Conservation (phyloP, 192 early-diverging fungal species). For the Piromyces finnis region DNA sequence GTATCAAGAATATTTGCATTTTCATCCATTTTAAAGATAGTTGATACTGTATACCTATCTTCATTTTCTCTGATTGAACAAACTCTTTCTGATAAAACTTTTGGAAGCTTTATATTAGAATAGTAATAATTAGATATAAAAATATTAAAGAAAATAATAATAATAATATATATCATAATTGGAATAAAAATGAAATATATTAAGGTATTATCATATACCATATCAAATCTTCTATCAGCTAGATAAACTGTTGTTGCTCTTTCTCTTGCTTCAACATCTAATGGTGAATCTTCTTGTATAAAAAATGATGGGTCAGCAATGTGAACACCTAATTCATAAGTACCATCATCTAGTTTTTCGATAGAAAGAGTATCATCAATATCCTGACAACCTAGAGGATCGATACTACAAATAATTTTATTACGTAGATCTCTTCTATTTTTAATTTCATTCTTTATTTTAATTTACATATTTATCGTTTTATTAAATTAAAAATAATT, state of each 20-base stretch:
- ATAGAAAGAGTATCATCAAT: conserved; percentile 66
- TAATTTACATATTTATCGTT: neutral
- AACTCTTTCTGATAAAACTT: conserved; percentile 46
- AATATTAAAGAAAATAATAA: too few relatives aligned
- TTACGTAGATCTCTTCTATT: conserved; percentile 15
- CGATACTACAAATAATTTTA: conserved; percentile 42
- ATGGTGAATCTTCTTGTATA: conserved; percentile 34
- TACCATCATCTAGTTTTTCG: conserved; percentile 17
- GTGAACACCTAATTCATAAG: conserved; percentile 53
- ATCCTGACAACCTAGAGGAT: conserved; percentile 58
- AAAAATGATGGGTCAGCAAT: conserved; percentile 62
- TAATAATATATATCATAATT: too few relatives aligned
- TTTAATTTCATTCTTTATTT: conserved; percentile 13
- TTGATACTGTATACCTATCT: conserved; percentile 55
- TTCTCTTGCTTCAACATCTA: conserved; percentile 49
- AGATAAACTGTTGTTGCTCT: conserved; percentile 61
- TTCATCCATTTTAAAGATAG: conserved; percentile 44
- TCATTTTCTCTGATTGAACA: conserved; percentile 49
- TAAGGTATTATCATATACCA: too few relatives aligned
- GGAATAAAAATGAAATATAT: neutral
- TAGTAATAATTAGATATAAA: too few relatives aligned
- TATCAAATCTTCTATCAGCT: conserved; percentile 64
- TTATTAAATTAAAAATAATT: too few relatives aligned
- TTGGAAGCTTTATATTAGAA: conserved; percentile 18
- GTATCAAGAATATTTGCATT: conserved; percentile 22